Conservation (phyloP, 1,139 yeast species). For the Blastobotrys aristatus region DNA sequence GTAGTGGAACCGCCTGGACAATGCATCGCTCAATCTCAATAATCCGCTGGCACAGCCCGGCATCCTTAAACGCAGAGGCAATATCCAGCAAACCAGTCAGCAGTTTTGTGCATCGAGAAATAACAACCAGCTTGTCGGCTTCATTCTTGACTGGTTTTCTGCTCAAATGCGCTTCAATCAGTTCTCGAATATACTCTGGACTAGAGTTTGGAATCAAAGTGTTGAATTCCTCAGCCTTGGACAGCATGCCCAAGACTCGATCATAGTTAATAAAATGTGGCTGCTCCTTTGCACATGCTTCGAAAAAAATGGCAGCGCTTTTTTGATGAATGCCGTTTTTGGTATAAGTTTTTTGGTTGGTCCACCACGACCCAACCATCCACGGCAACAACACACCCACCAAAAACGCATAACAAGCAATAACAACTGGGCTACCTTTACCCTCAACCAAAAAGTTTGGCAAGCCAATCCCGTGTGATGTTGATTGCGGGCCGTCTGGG, state of each 20-base stretch:
- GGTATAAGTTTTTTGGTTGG: conserved; percentile 70
- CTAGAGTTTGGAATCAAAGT: conserved; percentile 40
- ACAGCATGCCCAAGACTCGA: conserved; percentile 55
- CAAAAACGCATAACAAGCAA: conserved; percentile 61
- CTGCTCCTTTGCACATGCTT: conserved; percentile 60
- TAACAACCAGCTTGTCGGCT: conserved; percentile 48
- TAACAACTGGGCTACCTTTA: conserved; percentile 60
- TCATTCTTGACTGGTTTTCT: conserved; percentile 44
- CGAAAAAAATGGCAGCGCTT: conserved; percentile 66
- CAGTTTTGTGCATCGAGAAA: conserved; percentile 60
- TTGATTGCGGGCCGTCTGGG: conserved; percentile 95
- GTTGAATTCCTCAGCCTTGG: conserved; percentile 59
- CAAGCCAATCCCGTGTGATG: conserved; percentile 94
- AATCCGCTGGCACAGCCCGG: conserved; percentile 57
- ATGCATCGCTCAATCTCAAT: conserved; percentile 67
- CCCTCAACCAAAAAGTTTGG: conserved; percentile 92
- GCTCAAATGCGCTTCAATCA: conserved; percentile 53
- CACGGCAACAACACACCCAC: conserved; percentile 77
- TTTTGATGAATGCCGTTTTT: conserved; percentile 76
- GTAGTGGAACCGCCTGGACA: conserved; percentile 67
- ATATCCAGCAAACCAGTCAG: conserved; percentile 74
- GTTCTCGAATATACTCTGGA: conserved; percentile 44
- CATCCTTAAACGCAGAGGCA: conserved; percentile 70
- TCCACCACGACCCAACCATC: conserved; percentile 87
- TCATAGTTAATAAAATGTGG: conserved; percentile 57